Evolutionary conservation across 129 eudicot species (phyloP).

Genomic region (carrot (Daucus carota)): DNA sequence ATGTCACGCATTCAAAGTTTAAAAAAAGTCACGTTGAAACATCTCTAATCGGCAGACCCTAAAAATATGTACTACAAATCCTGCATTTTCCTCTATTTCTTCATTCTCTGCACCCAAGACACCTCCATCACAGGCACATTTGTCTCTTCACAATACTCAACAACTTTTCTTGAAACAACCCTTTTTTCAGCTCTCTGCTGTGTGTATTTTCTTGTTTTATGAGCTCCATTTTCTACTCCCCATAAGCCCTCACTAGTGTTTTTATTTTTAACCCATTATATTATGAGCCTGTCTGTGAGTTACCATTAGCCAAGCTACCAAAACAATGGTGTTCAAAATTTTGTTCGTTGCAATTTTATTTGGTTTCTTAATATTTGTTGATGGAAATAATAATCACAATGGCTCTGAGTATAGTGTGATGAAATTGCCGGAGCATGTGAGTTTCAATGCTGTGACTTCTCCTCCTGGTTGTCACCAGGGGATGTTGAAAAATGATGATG

Average conservation of each 20-base stretch:
- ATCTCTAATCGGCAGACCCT: background rate
- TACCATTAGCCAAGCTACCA: background rate
- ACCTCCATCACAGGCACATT: slow-evolving; percentile 11
- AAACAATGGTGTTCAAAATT: slow-evolving; percentile 34
- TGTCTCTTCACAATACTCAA: slow-evolving; percentile 8
- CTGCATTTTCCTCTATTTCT: background rate
- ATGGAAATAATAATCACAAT: too few species aligned
- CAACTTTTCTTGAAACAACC: background rate
- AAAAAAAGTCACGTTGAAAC: background rate
- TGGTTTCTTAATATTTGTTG: too few species aligned
- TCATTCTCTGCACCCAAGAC: background rate
- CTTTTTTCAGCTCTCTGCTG: background rate
- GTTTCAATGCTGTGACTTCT: slow-evolving; percentile 37
- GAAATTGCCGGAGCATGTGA: slow-evolving; percentile 43
- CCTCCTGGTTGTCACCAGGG: slow-evolving; percentile 44
- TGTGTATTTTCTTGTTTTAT: background rate
- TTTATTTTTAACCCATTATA: background rate
- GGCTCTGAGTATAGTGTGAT: slow-evolving; percentile 42
- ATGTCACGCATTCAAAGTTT: background rate
- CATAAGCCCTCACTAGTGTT: background rate
- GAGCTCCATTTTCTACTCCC: slow-evolving; percentile 1
- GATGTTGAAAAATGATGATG: slow-evolving; percentile 15
- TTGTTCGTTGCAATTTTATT: slow-evolving; percentile 18
- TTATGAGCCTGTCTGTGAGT: background rate
- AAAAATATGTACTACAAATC: background rate